Evolutionary conservation across 1,284 basidiomycete species (phyloP).

Genomic region (Golubevia pallescens): DNA sequence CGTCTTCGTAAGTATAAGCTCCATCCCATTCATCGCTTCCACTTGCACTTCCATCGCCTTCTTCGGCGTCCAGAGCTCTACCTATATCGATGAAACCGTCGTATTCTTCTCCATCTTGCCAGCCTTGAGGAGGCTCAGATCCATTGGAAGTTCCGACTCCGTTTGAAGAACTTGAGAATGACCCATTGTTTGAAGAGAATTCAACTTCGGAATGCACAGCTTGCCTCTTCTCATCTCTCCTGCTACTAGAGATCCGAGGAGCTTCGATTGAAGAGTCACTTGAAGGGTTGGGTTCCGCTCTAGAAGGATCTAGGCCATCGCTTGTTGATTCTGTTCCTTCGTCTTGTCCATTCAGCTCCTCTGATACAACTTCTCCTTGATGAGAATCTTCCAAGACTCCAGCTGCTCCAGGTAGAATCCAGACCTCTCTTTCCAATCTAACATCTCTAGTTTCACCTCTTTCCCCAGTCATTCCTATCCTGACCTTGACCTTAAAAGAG

Average conservation of each 20-base stretch:
- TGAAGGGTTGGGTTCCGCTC: too few relatives aligned
- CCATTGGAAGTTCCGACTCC: neutral
- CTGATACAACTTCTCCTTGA: neutral
- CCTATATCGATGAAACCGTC: slow-evolving; percentile 48
- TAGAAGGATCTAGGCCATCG: too few relatives aligned
- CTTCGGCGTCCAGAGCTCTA: slow-evolving; percentile 5
- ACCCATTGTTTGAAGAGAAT: neutral
- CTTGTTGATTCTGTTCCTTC: neutral
- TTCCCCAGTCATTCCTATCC: slow-evolving; percentile 27
- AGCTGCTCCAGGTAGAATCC: slow-evolving; percentile 48
- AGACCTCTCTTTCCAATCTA: slow-evolving; percentile 24
- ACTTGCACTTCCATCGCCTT: neutral
- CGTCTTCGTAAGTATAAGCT: slow-evolving; percentile 13
- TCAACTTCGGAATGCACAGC: neutral
- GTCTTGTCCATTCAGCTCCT: slow-evolving; percentile 1
- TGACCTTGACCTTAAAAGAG: slow-evolving; percentile 46
- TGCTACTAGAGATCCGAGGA: slow-evolving; percentile 7
- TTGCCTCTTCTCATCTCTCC: slow-evolving; percentile 9
- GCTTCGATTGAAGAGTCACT: too few relatives aligned
- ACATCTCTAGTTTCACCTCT: slow-evolving; percentile 35
- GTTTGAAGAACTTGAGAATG: neutral
- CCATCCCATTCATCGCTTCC: slow-evolving; percentile 15
- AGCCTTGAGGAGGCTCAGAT: neutral
- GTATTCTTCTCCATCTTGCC: slow-evolving; percentile 30
- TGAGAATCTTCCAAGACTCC: slow-evolving; percentile 13